Base-by-base conservation (phyloP, 352 stramenopile species). In the Thalassiosira ordinaria region DNA sequence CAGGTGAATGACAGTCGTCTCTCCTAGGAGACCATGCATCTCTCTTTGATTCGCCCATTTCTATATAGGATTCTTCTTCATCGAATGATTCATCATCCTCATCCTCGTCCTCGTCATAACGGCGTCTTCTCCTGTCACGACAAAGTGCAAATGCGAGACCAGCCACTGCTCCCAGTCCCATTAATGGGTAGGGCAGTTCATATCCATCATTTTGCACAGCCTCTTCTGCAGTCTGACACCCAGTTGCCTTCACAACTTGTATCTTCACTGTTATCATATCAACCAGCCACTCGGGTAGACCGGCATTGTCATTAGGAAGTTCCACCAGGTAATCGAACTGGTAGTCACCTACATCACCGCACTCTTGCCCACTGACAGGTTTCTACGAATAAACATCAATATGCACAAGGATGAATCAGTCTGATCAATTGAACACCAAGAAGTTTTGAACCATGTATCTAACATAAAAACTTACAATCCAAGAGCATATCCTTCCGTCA, bases 241-340 rank as follows among this genome's bases (percentile, higher is more conserved):
- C 33, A 11, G 33, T 41, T 41, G 5, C 33, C 33, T 41, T 41
- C 5, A 11, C 33, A 5, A 41, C 33, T 11, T 11, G 33, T 41
- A 41, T 41, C 33, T 41, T 41, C 33, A 41, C 33, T 11, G 33
- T 41, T 5, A 41, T 5, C 5, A 11, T 11, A 41, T 41, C 33
- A 41, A 41, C 5, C 33, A 41, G 33, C 33, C 33, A 41, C 5
- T 41, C 11, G 33, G 11, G 33, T 41, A 41, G 5, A 5, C 33
- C 33, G n/a, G n/a, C n/a, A n/a, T n/a, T n/a, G 14, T 63, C 41
- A 24, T 46, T 46, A n/a, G 53, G 53, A 63, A 63, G 37, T 24
- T 63, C 13, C n/a, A 63, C 26, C 8, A 33, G 26, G 31, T 63
- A 46, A 63, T 63, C 29, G 4, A 63, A 18, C 26, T 24, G 3